Conservation (phyloP, 1,284 basidiomycete species). For the Psilocybe mexicana region DNA sequence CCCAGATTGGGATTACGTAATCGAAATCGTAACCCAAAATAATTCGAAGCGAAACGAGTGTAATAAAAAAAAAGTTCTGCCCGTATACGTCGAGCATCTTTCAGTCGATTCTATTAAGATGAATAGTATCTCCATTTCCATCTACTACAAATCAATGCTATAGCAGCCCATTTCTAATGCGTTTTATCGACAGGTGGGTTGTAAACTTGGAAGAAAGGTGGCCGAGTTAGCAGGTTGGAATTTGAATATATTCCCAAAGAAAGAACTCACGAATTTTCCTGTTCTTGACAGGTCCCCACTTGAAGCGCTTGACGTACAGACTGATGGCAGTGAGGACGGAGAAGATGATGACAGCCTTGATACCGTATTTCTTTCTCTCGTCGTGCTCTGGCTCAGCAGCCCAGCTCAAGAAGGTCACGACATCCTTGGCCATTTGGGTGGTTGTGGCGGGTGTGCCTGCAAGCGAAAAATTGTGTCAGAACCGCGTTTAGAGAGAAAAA, state of each 20-base stretch:
- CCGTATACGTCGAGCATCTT: not conserved
- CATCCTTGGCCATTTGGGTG: constrained; percentile 99
- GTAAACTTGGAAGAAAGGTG: constrained; percentile 40
- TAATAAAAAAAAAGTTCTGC: not conserved
- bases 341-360: constrained; percentile 92
- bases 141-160: constrained; percentile 22
- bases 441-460: constrained; percentile 93
- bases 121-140: constrained; percentile 20
- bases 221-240: constrained; percentile 6
- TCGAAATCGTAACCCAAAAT: not conserved
- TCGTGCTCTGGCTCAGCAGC: constrained; percentile 98
- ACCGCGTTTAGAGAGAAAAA: not conserved
- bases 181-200: constrained; percentile 46
- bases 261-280: constrained; percentile 79
- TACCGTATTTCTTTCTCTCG: constrained; percentile 93
- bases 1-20: not conserved
- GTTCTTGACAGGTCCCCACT: constrained; percentile 91
- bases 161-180: constrained; percentile 25
- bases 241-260: constrained; percentile 3
- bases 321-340: constrained; percentile 81
- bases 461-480: constrained; percentile 6
- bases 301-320: constrained; percentile 93
- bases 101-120: constrained; percentile 22
- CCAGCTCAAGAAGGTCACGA: constrained; percentile 94
- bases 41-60: no score